A percentile compares a stretch with the other conserved stretches of the same genome.
These are phyloP conservation scores for Paramecium primaurelia DNA, from an alignment of 73 alveolate genomes.

Conservation along the genomic window DNA sequence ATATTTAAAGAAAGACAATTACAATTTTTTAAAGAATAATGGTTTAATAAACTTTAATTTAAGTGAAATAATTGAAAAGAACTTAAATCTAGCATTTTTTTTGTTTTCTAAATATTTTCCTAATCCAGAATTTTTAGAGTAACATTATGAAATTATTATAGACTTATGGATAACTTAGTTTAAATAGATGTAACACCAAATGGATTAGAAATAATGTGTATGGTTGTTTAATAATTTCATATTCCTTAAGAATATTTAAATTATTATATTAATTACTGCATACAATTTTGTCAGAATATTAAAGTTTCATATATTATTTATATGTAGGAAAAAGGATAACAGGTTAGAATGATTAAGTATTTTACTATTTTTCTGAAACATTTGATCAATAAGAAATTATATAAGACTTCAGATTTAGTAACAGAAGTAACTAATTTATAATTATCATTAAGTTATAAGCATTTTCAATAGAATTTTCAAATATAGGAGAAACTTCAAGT, in stretches of 20 bases:
- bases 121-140: not conserved
- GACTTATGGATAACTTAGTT: not conserved
- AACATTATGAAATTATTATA: not conserved
- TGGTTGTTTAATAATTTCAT: not conserved
- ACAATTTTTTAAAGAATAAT: not conserved
- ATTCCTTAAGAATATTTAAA: not conserved
- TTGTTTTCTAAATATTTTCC: not conserved
- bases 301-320: not conserved
- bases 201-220: not conserved
- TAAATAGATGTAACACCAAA: not conserved
- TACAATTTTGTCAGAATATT: not conserved
- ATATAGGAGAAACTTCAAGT: not conserved
- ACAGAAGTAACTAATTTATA: not conserved
- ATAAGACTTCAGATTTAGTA: not conserved
- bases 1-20: not conserved
- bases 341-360: not conserved
- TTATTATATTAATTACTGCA: not conserved
- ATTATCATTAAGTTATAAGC: not conserved
- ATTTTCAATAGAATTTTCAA: not conserved
- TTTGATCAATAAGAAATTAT: not conserved
- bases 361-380: not conserved
- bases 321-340: not conserved
- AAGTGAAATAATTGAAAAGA: not conserved
- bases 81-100: not conserved
- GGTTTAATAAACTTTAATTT: not conserved